A percentile compares a stretch with the other conserved stretches of the same genome.
Conservation (phyloP, 2,329 filamentous ascomycete species). For the Monosporascus sp. region DNA sequence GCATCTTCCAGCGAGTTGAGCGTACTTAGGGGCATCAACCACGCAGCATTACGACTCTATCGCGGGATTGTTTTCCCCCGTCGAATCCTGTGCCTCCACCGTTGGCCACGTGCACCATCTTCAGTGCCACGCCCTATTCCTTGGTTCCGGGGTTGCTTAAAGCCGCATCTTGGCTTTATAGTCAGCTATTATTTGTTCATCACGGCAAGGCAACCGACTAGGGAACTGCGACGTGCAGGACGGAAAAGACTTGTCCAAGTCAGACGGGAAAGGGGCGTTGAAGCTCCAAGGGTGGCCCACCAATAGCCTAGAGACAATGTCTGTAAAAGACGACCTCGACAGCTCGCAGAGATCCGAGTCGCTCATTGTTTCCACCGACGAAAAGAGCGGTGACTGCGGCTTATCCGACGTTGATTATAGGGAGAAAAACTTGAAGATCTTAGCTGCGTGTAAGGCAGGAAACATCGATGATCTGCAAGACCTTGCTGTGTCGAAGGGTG, state of each 20-base stretch:
- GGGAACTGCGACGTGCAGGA: background rate
- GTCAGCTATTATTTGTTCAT: background rate
- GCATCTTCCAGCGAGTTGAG: too few relatives aligned
- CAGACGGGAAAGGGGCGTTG: background rate
- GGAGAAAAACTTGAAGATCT: constrained; percentile 43
- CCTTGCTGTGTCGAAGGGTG: constrained; percentile 60
- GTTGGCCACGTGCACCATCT: background rate
- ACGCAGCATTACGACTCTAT: too few relatives aligned
- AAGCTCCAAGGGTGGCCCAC: background rate
- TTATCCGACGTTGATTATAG: background rate
- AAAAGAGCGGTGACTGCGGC: background rate
- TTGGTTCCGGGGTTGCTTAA: background rate
- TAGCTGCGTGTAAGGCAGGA: constrained; percentile 53
- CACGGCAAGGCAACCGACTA: background rate
- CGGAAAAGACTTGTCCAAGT: background rate
- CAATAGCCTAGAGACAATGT: background rate
- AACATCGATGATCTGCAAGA: constrained; percentile 52
- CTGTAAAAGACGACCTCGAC: background rate
- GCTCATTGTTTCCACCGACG: background rate
- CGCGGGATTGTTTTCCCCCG: too few relatives aligned
- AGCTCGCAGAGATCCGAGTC: background rate
- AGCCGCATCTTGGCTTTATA: background rate
- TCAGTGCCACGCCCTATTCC: background rate
- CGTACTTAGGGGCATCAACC: too few relatives aligned
- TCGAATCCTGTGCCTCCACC: background rate